Conservation (phyloP, 495 filamentous ascomycete genomes). For the Staphylotrichum tortipilum region DNA sequence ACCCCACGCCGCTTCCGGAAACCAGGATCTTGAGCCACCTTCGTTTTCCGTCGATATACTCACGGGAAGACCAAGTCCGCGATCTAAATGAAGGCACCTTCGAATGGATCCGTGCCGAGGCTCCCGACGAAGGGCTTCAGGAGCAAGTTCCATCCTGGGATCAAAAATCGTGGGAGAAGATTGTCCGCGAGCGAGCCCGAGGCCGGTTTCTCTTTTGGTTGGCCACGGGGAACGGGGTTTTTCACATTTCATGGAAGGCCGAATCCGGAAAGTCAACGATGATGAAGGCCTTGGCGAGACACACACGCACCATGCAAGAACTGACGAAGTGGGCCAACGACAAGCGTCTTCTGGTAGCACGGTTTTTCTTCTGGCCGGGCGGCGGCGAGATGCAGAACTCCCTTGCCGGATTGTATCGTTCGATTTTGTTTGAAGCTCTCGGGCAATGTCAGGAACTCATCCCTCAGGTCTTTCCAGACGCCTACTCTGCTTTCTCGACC, state of each 20-base stretch:
- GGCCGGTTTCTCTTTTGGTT: slow-evolving; percentile 1
- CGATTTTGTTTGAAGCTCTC: slow-evolving; percentile 34
- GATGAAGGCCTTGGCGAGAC: slow-evolving; percentile 5
- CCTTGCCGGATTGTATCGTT: slow-evolving; percentile 32
- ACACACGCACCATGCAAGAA: neutral
- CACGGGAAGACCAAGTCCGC: no score
- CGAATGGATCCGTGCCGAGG: no score
- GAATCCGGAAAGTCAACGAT: slow-evolving; percentile 14
- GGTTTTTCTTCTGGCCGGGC: slow-evolving; percentile 8
- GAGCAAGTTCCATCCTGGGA: no score
- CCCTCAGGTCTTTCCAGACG: slow-evolving; percentile 9
- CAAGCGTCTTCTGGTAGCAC: slow-evolving; percentile 6
- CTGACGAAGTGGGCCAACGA: neutral
- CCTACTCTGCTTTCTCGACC: neutral
- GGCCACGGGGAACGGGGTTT: neutral
- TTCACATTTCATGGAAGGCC: slow-evolving; percentile 12
- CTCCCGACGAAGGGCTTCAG: no score
- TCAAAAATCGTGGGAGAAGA: no score
- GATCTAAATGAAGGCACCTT: no score
- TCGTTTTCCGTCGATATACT: no score
- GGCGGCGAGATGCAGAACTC: slow-evolving; percentile 27
- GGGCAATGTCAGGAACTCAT: slow-evolving; percentile 26
- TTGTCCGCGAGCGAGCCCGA: no score
- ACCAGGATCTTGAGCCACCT: no score
- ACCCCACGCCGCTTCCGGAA: no score